phyloP scores from a whole-genome alignment of 768 basidiomycete genomes.

The Collybiopsis luxurians region DNA sequence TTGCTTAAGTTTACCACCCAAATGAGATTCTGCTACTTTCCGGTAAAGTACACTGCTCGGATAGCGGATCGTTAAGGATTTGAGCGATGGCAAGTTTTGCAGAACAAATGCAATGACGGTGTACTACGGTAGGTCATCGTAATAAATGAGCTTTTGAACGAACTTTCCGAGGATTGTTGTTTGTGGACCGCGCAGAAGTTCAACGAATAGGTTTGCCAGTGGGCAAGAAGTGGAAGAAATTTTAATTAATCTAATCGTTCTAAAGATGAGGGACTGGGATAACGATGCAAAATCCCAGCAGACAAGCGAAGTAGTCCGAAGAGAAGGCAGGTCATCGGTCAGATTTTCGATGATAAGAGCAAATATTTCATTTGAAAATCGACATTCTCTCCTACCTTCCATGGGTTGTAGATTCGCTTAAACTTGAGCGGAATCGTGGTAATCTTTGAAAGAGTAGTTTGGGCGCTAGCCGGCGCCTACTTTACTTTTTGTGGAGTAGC shows the following conservation, averaged over 20 bases:
- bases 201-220: background rate
- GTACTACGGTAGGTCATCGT: background rate
- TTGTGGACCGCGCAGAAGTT: background rate
- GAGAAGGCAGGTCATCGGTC: background rate
- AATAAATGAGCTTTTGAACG: background rate
- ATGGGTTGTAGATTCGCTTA: too few relatives aligned
- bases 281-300: background rate
- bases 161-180: background rate
- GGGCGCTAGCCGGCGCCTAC: too few relatives aligned
- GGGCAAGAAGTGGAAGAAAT: background rate
- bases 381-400: too few relatives aligned
- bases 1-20: background rate
- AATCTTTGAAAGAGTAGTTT: too few relatives aligned
- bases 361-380: background rate
- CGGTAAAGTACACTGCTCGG: background rate
- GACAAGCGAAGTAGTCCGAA: background rate
- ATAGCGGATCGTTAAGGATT: background rate
- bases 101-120: background rate
- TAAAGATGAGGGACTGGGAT: background rate
- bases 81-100: background rate
- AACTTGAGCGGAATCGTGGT: too few relatives aligned
- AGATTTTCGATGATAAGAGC: background rate
- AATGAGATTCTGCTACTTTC: background rate
- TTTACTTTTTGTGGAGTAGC: too few relatives aligned
- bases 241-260: background rate